Evolutionary conservation across 2,329 filamentous ascomycete species (phyloP), one percentile per base, ranked within the genome.

Genomic region (Colletotrichum cereale): DNA sequence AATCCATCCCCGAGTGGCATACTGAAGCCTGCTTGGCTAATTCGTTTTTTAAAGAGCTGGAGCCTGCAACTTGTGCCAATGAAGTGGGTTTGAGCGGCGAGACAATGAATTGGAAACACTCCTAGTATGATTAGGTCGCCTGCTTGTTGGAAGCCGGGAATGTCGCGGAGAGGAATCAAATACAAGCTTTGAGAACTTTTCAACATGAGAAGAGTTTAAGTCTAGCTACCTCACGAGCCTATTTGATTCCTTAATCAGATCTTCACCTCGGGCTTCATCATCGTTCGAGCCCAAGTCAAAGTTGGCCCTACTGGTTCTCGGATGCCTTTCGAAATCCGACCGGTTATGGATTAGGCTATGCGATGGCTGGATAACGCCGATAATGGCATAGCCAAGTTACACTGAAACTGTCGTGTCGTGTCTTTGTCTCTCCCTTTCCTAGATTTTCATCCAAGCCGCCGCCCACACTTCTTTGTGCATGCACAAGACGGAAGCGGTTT

Each of bases 401-500:
- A 52, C 16, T 42, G 11, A 44, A 10, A 36, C n/a, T n/a, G 52
- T 34, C 11, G 24, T 26, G n/a, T n/a, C n/a, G n/a, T n/a, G 18
- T 36, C 52, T 58, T 16, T 14, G 14, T 18, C 48, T n/a, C 26
- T 42, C 36, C 36, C 42, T 24, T 16, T 40, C 61, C 5, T 58
- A 58, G 12, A 52, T 18, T 31, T n/a, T 31, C 34, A 50, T 24
- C 10, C 6, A 26, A n/a, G n/a, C n/a, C n/a, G 31, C n/a, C 50
- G 1, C 26, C 40, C 42, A 34, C 36, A 42, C n/a, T 18, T 18
- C 66, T 65, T 58, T 68, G 52, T 58, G 6, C 50, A n/a, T n/a
- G 18, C 16, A 11, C 24, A 24, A 14, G 61, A 68, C 53, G 66
- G 11, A 65, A 65, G 44, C 66, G 52, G 47, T 24, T 40, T 58